Conservation (phyloP, 768 basidiomycete species). For the Hypholoma sublateritium region DNA sequence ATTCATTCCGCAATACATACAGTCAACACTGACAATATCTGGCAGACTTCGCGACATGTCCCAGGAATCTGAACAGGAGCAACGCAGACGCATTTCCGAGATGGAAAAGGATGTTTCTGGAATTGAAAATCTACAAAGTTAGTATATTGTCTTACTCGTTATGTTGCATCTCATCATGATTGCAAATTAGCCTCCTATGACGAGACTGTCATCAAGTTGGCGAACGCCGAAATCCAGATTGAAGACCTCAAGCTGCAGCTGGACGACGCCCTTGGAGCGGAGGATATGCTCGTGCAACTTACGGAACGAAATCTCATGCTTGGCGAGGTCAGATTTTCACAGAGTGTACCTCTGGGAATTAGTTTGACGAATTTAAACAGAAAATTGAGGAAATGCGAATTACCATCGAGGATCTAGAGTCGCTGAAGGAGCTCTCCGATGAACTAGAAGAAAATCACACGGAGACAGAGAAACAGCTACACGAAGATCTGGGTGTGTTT, state of each 20-base stretch:
- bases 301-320: constrained; percentile 93
- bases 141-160: constrained; percentile 9
- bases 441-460: constrained; percentile 96
- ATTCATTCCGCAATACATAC: background rate
- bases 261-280: constrained; percentile 92
- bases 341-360: background rate
- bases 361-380: constrained; percentile 38
- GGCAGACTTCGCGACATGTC: constrained; percentile 83
- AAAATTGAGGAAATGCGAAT: constrained; percentile 98
- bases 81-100: constrained; percentile 75
- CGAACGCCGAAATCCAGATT: constrained; percentile 88
- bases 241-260: constrained; percentile 93
- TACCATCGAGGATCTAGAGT: constrained; percentile 94
- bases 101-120: constrained; percentile 86
- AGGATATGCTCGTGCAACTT: constrained; percentile 93
- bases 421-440: constrained; percentile 93
- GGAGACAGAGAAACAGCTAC: constrained; percentile 88
- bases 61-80: constrained; percentile 84
- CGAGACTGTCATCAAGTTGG: constrained; percentile 71
- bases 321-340: constrained; percentile 63
- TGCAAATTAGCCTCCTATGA: constrained; percentile 71
- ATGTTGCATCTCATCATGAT: background rate
- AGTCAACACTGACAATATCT: background rate
- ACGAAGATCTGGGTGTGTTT: constrained; percentile 80
- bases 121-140: constrained; percentile 81